A percentile compares a stretch with the other conserved stretches of the same genome.
Conservation (phyloP, 1,284 basidiomycete species). For the Trametes versicolor region DNA sequence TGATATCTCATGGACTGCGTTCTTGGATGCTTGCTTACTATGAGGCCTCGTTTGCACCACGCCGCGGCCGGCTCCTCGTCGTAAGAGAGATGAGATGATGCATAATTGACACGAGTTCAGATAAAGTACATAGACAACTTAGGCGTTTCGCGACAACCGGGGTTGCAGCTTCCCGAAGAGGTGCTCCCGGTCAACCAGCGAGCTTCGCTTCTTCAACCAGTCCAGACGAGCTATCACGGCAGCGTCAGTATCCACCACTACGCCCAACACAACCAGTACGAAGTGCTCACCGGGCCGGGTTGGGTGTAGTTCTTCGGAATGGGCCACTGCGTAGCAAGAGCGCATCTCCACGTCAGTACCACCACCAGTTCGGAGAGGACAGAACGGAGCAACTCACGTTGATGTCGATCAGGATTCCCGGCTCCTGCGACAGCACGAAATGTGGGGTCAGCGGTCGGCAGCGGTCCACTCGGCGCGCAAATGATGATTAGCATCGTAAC, state of each 20-base stretch:
- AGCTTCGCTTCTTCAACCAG: constrained; percentile 9
- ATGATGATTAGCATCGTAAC: background rate
- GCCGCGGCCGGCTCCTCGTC: too few species aligned
- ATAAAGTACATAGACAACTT: background rate
- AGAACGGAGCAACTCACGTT: constrained; percentile 41
- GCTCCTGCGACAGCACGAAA: constrained; percentile 29
- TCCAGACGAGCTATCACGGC: constrained; percentile 21
- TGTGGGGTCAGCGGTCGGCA: constrained; percentile 24
- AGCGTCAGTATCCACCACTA: background rate
- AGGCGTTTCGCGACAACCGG: too few species aligned
- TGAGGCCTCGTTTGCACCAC: too few species aligned
- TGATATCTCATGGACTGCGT: background rate
- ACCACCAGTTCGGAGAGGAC: constrained; percentile 22
- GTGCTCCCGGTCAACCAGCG: background rate
- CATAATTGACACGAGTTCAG: background rate
- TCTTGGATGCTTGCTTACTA: too few species aligned
- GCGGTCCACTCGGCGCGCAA: too few species aligned
- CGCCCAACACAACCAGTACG: background rate
- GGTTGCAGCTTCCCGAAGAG: background rate
- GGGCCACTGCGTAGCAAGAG: constrained; percentile 15
- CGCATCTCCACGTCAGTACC: background rate
- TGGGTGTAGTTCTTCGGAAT: constrained; percentile 31
- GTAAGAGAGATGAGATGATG: too few species aligned
- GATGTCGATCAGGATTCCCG: constrained; percentile 43
- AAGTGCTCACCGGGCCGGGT: constrained; percentile 23